Evolutionary conservation across 371 early-diverging fungal genomes (phyloP).

Genomic region (Nematocida sp.): DNA sequence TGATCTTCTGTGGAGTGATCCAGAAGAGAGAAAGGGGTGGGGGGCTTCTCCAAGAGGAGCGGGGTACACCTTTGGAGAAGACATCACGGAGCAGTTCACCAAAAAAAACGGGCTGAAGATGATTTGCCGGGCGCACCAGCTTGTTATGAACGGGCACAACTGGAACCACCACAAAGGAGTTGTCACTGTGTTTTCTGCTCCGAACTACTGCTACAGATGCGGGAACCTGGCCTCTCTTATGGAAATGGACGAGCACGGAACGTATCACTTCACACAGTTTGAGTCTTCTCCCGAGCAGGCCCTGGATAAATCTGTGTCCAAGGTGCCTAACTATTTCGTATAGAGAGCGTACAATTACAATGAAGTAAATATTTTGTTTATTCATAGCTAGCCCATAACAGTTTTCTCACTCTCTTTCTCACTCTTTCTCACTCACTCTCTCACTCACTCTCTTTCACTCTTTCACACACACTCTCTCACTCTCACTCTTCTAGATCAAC

Average conservation of each 20-base stretch:
- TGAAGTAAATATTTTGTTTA: too few relatives aligned
- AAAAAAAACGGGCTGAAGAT: constrained; percentile 46
- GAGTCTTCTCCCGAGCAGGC: constrained; percentile 49
- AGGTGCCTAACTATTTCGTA: constrained; percentile 50
- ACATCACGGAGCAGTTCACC: constrained; percentile 52
- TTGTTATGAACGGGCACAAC: constrained; percentile 51
- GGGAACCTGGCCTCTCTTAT: constrained; percentile 48
- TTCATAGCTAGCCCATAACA: too few relatives aligned
- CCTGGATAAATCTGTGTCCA: not conserved
- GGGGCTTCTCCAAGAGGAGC: constrained; percentile 53
- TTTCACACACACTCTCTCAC: too few relatives aligned
- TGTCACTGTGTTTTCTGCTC: constrained; percentile 54
- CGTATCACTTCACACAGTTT: constrained; percentile 50
- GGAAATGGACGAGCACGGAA: constrained; percentile 52
- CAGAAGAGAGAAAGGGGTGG: constrained; percentile 71
- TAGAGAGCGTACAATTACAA: too few relatives aligned
- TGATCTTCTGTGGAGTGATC: constrained; percentile 96
- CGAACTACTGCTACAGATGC: constrained; percentile 50
- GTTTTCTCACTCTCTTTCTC: too few relatives aligned
- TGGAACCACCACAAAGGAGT: constrained; percentile 52
- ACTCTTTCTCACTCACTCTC: too few relatives aligned
- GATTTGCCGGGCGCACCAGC: constrained; percentile 50
- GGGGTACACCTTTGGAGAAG: constrained; percentile 51
- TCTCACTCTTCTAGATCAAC: too few relatives aligned
- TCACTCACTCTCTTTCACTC: too few relatives aligned